Conservation (phyloP, 2,329 filamentous ascomycete genomes). For the Podosphaera fusca region DNA sequence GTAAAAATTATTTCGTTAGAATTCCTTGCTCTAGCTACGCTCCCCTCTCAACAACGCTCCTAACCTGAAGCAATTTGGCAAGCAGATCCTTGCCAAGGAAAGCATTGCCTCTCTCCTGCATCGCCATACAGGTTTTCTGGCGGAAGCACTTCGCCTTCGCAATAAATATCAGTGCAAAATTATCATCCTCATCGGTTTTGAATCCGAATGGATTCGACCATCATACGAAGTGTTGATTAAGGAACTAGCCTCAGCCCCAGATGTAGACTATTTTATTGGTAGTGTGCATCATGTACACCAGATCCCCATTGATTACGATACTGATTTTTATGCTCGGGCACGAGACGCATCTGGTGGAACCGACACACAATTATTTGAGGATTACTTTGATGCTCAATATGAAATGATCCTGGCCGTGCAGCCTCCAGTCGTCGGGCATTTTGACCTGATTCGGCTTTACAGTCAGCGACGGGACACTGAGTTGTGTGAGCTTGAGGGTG, state of each 20-base stretch:
- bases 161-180: constrained; percentile 47
- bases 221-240: constrained; percentile 33
- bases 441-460: constrained; percentile 71
- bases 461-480: constrained; percentile 43
- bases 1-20: constrained; percentile 18
- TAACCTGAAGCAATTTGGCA: neutral
- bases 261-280: constrained; percentile 76
- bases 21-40: no score
- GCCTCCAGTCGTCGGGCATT: constrained; percentile 73
- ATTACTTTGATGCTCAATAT: constrained; percentile 74
- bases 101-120: constrained; percentile 24
- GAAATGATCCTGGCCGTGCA: constrained; percentile 52
- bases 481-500: constrained; percentile 30
- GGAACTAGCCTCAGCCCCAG: constrained; percentile 31
- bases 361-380: constrained; percentile 53
- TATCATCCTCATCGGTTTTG: constrained; percentile 68
- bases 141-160: constrained; percentile 52
- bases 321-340: constrained; percentile 31
- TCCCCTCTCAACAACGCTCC: no score
- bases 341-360: constrained; percentile 23
- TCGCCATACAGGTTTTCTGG: constrained; percentile 48
- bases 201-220: constrained; percentile 75
- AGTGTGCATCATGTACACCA: constrained; percentile 76
- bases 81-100: neutral
- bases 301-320: constrained; percentile 75